These are phyloP conservation scores for Monosporascus sp. DNA, from an alignment of 2,329 filamentous ascomycete genomes.

Conservation along the genomic window DNA sequence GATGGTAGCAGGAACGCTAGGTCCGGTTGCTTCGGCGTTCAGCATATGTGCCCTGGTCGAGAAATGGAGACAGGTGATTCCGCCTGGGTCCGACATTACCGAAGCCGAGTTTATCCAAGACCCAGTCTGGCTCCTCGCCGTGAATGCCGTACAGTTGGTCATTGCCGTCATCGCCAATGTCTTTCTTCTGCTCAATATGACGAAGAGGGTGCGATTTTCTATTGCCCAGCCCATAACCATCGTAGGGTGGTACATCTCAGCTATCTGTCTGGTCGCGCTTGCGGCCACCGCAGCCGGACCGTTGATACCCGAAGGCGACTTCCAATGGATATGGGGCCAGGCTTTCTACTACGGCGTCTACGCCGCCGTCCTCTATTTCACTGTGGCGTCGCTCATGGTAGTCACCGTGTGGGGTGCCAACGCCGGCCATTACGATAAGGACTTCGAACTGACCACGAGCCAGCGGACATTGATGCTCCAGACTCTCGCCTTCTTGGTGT, in stretches of 20 bases:
- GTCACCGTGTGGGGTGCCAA: conserved; percentile 76
- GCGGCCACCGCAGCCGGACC: conserved; percentile 61
- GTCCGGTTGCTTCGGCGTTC: conserved; percentile 81
- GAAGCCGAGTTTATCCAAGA: conserved; percentile 55
- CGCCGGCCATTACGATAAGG: conserved; percentile 64
- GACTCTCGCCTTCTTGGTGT: conserved; percentile 79
- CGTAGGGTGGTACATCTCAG: conserved; percentile 66
- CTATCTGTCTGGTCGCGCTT: conserved; percentile 62
- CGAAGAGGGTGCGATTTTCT: conserved; percentile 70
- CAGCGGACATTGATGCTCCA: conserved; percentile 88
- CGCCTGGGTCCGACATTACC: conserved; percentile 41
- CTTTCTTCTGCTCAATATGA: conserved; percentile 84
- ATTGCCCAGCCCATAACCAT: conserved; percentile 82
- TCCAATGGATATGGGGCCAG: conserved; percentile 64
- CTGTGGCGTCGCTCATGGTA: conserved; percentile 71
- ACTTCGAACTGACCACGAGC: conserved; percentile 72
- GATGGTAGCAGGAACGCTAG: conserved; percentile 77
- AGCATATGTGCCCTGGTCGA: conserved; percentile 82
- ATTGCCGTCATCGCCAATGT: conserved; percentile 75
- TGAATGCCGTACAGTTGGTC: conserved; percentile 74
- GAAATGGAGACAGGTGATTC: conserved; percentile 64
- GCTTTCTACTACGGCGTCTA: conserved; percentile 85
- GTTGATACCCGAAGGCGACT: conserved; percentile 35
- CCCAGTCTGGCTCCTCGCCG: conserved; percentile 66
- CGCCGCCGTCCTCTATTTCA: conserved; percentile 72